Percentiles rank a stretch among this genome's conserved stretches.
Evolutionary conservation across 2,329 filamentous ascomycete genomes (phyloP).

Genomic region (Didymella keratinophila): DNA sequence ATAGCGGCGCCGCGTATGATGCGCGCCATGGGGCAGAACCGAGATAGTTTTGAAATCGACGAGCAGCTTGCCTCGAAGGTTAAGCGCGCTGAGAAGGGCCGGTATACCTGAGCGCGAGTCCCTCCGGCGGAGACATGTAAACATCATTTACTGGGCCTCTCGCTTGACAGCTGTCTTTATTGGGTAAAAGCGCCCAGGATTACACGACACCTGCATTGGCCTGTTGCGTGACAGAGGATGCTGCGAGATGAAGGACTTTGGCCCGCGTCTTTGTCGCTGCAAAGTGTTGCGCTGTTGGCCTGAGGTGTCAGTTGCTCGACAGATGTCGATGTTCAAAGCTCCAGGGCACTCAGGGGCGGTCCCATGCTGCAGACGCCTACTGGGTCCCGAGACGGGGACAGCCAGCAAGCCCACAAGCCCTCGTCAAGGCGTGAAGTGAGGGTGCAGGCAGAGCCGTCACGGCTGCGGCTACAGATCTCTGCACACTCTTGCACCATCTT

Average conservation of each 20-base stretch:
- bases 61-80: constrained; percentile 18
- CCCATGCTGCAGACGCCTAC: constrained; percentile 36
- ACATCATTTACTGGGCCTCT: constrained; percentile 25
- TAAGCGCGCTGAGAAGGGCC: constrained; percentile 23
- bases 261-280: constrained; percentile 19
- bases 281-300: constrained; percentile 13
- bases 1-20: constrained; percentile 18
- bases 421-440: constrained; percentile 12
- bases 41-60: constrained; percentile 4
- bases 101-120: constrained; percentile 20
- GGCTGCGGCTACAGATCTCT: constrained; percentile 40
- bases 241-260: constrained; percentile 18
- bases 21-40: constrained; percentile 14
- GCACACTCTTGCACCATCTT: constrained; percentile 25
- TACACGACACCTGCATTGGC: constrained; percentile 22
- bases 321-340: constrained; percentile 12
- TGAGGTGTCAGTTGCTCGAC: constrained; percentile 20
- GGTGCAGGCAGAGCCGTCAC: constrained; percentile 28
- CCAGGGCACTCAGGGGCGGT: constrained; percentile 19
- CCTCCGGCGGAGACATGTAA: constrained; percentile 15
- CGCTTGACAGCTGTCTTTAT: constrained; percentile 34
- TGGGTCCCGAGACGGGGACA: constrained; percentile 31
- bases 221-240: constrained; percentile 25
- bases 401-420: constrained; percentile 34
- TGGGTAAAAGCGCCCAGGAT: constrained; percentile 34